Base-by-base conservation (phyloP, 768 basidiomycete species). In the Boletus barrowsii region DNA sequence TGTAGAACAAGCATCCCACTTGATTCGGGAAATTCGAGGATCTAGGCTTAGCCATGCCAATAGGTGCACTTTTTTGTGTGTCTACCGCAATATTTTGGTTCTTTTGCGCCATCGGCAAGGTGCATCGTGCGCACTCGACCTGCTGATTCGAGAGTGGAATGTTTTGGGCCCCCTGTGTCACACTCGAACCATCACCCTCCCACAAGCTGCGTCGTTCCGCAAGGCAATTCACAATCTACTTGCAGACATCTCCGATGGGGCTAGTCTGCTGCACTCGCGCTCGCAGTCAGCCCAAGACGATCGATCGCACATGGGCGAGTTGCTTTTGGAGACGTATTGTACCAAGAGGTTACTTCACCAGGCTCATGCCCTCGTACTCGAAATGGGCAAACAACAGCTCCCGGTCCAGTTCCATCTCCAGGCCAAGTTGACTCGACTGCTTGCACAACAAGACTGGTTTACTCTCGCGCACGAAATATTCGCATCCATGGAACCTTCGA, bases 391-490 rank as follows among this genome's bases (percentile, higher is more conserved):
- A 32, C 76, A 76, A 42, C 48, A 59, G 8, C 46, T 83, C 14
- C 44, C 58, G 15, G 53, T 77, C 9, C 56, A 68, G 1, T 46
- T 56, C 35, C 42, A 58, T 42, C 57, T 73, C 22, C 72, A 72
- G 37, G 63, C 76, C 30, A 52, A 54, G 20, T 49, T 83, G 46
- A 70, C 79, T 26, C 73, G 76, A 49, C 67, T 73, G 10, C 75
- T 86, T 14, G 77, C 75, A 14, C 71, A 70, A 39, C 67, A 65
- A 13, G 61, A 74, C 51, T 39, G 66, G 17, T 76, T 77, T 56
- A 65, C 67, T 40, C 63, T 70, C 1, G 85, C 84, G 11, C 77
- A 78, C 49, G 63, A 67, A 26, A 60, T 82, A 22, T 83, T 75
- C 59, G 35, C 67, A 18, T 58, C 70, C 7, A 48, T 81, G 41